These are phyloP conservation scores for Thraustochytrium sp. DNA, from an alignment of 352 stramenopile genomes.

Conservation along the genomic window DNA sequence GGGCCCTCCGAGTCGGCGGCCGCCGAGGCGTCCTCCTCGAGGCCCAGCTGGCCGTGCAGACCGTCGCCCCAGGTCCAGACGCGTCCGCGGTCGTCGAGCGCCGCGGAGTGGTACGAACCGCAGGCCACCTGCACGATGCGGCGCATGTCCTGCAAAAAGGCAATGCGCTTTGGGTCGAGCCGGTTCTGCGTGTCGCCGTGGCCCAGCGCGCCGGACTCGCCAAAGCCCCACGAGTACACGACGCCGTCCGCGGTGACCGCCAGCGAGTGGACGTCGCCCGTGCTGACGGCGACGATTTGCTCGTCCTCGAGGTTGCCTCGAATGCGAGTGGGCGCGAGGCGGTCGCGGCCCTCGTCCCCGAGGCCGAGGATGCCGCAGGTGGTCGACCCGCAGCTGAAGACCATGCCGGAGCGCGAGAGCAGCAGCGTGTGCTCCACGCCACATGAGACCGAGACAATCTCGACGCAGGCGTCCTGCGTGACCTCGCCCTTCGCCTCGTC, in stretches of 20 bases:
- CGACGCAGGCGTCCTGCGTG: neutral
- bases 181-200: conserved; percentile 59
- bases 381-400: conserved; percentile 37
- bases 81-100: conserved; percentile 15
- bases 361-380: conserved; percentile 21
- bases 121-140: conserved; percentile 24
- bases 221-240: conserved; percentile 73
- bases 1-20: neutral
- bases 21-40: neutral
- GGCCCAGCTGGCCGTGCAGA: conserved; percentile 33
- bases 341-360: neutral
- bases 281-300: neutral
- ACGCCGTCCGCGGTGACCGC: neutral
- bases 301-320: conserved; percentile 36
- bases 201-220: conserved; percentile 68
- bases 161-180: conserved; percentile 30
- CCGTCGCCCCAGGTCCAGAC: conserved; percentile 42
- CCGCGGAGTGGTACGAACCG: conserved; percentile 34
- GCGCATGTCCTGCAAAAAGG: neutral
- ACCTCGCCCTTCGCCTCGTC: neutral
- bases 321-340: conserved; percentile 1
- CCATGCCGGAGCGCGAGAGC: conserved; percentile 2
- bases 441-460: conserved; percentile 29
- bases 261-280: conserved; percentile 35
- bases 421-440: conserved; percentile 42